A percentile compares a stretch with the other conserved stretches of the same genome.
These are phyloP conservation scores for Starmera dryadoides DNA, from an alignment of 805 yeast species.

Conservation along the genomic window DNA sequence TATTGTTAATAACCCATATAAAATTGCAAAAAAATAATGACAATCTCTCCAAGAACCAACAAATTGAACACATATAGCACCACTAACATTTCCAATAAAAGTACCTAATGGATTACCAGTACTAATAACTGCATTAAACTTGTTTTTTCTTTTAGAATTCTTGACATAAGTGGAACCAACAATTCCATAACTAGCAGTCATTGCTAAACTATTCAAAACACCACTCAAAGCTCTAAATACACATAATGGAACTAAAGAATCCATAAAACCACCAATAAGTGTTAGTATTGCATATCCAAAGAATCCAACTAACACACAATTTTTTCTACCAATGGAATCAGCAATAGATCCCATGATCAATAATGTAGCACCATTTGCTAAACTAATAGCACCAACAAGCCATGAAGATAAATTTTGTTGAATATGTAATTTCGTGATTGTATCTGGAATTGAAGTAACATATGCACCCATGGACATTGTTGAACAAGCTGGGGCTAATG, in stretches of 20 bases:
- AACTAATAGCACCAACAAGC: constrained; percentile 31
- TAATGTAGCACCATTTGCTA: constrained; percentile 37
- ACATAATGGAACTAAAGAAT: constrained; percentile 28
- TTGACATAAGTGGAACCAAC: constrained; percentile 31
- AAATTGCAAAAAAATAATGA: constrained; percentile 33
- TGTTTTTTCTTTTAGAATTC: constrained; percentile 32
- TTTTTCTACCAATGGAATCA: constrained; percentile 39
- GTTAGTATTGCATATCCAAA: constrained; percentile 23
- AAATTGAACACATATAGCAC: constrained; percentile 34
- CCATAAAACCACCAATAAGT: constrained; percentile 30
- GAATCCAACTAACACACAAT: constrained; percentile 29
- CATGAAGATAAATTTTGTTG: constrained; percentile 20
- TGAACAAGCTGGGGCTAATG: not conserved
- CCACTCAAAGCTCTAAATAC: constrained; percentile 40
- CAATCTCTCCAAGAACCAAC: constrained; percentile 33
- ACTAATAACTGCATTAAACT: constrained; percentile 34
- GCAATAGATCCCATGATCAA: constrained; percentile 40
- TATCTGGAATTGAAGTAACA: not conserved
- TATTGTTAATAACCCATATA: constrained; percentile 21
- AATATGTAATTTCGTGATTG: not conserved
- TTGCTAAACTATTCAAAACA: constrained; percentile 33
- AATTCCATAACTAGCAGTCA: constrained; percentile 42
- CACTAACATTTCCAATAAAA: constrained; percentile 33
- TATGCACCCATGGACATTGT: constrained; percentile 1
- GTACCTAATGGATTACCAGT: constrained; percentile 44